Base-by-base conservation (phyloP, 768 basidiomycete species). In the Tephrocybe sp. region DNA sequence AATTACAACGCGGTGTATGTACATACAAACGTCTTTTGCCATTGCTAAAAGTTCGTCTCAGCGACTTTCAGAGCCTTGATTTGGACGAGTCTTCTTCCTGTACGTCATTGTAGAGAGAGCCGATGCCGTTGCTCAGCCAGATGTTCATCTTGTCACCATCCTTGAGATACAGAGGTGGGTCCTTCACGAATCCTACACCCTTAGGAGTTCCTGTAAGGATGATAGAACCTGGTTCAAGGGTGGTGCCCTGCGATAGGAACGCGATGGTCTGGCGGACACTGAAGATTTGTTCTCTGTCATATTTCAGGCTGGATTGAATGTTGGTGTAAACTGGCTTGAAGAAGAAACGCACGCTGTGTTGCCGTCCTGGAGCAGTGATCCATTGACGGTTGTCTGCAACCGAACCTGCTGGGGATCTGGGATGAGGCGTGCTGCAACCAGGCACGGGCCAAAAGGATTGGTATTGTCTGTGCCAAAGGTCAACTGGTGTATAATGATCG, bases 151-250 rank as follows among this genome's bases (percentile, higher is more conserved):
- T 75, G 57, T 95, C 91, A 2, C 89, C 90, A 57, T 87, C 68
- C 67, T 86, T 85, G 21, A 94, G 73, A 57, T 80, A 87, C 21
- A 86, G 40, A 1, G 84, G 77, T 1, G 90, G 90, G 42, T 83
- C 82, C 67, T 79, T 82, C 33, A 82, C 84, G 58, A 86, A 92
- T 2, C 92, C 92, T 12, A 92, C 88, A 20, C 90, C 91, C 50
- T 86, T 84, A 1, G 89, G 90, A 30, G 88, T 89, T 4, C 87
- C 86, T 1, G 92, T 94, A 58, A 93, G 77, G 59, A 93, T 93
- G 60, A 93, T 73, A 0, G 88, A 83, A 0, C 92, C 91, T 0
- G 88, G 85, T 58, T 82, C 82, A 17, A 94, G 81, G 0, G 91
- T 93, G 5, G 90, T 93, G 3, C 83, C 89, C 62, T 92, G 88